A percentile compares a stretch with the other conserved stretches of the same genome.
phyloP scores from a whole-genome alignment of 768 basidiomycete species.

The Pleurotus tuber-regium region DNA sequence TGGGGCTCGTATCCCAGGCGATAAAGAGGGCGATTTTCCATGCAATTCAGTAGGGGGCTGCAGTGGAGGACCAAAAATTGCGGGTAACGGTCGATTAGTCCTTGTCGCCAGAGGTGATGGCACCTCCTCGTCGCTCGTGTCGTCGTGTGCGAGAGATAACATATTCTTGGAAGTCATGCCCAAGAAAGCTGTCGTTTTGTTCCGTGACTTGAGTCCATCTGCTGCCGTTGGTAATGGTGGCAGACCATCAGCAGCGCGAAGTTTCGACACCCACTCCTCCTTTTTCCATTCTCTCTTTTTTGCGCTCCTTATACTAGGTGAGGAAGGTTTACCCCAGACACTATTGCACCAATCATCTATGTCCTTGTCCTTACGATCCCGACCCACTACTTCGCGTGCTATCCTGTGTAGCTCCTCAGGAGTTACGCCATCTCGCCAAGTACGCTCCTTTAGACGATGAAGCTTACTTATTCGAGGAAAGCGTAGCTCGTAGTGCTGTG shows the following conservation, averaged over 20 bases:
- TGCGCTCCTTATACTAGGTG: conserved; percentile 35
- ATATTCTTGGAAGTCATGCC: not conserved
- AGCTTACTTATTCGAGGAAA: conserved; percentile 80
- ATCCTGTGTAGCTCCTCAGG: conserved; percentile 50
- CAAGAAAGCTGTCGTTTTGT: not conserved
- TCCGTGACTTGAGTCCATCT: conserved; percentile 11
- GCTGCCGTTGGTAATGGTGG: not conserved
- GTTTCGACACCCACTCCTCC: conserved; percentile 41
- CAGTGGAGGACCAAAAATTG: too few relatives aligned
- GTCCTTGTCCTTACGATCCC: conserved; percentile 48
- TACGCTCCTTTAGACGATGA: conserved; percentile 56
- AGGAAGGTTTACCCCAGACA: conserved; percentile 35
- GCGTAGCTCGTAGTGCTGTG: conserved; percentile 77
- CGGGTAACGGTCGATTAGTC: not conserved
- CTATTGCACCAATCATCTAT: conserved; percentile 40
- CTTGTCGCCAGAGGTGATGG: not conserved
- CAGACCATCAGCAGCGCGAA: conserved; percentile 23
- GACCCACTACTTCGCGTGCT: conserved; percentile 53
- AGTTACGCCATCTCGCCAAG: conserved; percentile 56
- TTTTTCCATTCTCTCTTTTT: conserved; percentile 36
- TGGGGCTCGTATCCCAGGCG: too few relatives aligned
- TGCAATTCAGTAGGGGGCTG: too few relatives aligned
- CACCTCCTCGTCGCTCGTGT: not conserved
- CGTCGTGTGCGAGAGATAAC: not conserved
- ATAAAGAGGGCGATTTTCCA: too few relatives aligned